A percentile compares a stretch with the other conserved stretches of the same genome.
Evolutionary conservation across 495 filamentous ascomycete species (phyloP).

Genomic region (Beverwykella pulmonaria): DNA sequence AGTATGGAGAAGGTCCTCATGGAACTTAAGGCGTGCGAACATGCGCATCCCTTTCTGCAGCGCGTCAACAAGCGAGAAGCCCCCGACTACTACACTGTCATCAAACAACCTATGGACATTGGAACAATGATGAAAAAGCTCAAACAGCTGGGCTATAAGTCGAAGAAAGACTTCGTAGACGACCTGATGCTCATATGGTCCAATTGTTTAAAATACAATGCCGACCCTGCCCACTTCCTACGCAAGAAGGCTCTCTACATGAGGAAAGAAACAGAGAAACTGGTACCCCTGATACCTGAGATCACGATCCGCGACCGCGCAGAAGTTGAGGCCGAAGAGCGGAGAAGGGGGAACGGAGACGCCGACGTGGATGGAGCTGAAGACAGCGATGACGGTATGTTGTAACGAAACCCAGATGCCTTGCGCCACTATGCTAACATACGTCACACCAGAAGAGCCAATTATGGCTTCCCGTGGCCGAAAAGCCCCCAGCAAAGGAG

Average conservation of each 20-base stretch:
- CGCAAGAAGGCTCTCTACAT: constrained; percentile 94
- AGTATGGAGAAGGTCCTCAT: constrained; percentile 92
- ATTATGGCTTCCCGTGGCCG: constrained; percentile 96
- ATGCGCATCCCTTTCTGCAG: constrained; percentile 89
- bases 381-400: constrained; percentile 78
- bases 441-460: constrained; percentile 61
- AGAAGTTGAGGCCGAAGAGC: constrained; percentile 95
- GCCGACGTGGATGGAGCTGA: constrained; percentile 77
- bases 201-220: constrained; percentile 95
- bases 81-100: constrained; percentile 91
- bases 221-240: constrained; percentile 80
- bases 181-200: constrained; percentile 95
- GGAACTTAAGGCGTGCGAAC: constrained; percentile 93
- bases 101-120: constrained; percentile 97
- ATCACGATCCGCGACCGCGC: constrained; percentile 85
- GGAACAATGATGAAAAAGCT: constrained; percentile 98
- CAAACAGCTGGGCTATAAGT: constrained; percentile 82
- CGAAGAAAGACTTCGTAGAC: constrained; percentile 90
- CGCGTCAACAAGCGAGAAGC: constrained; percentile 95
- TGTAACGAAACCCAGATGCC: neutral
- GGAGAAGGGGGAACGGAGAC: constrained; percentile 71
- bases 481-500: constrained; percentile 79
- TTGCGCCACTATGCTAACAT: constrained; percentile 22
- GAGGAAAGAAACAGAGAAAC: constrained; percentile 93
- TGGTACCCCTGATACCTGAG: constrained; percentile 92